phyloP scores from a whole-genome alignment of 768 basidiomycete species.

The Mycena belliarum region DNA sequence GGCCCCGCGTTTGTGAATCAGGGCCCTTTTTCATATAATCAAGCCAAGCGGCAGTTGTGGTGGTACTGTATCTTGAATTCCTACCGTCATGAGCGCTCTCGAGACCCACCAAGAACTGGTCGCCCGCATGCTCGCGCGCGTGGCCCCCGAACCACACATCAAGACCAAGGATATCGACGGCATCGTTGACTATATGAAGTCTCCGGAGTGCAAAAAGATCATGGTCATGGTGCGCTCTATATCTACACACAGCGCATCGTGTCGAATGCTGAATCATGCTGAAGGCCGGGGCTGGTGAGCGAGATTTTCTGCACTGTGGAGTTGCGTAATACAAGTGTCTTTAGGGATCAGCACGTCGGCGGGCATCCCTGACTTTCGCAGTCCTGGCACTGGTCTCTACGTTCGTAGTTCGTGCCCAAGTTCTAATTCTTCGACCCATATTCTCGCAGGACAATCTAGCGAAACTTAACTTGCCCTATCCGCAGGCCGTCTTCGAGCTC shows the following conservation, averaged over 20 bases:
- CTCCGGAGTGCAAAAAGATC: background rate
- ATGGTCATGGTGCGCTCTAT: background rate
- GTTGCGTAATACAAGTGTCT: background rate
- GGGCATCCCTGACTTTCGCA: slow-evolving; percentile 2
- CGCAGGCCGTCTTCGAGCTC: background rate
- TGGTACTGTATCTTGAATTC: background rate
- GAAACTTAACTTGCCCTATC: slow-evolving; percentile 1
- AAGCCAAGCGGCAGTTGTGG: no score
- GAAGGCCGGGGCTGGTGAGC: background rate
- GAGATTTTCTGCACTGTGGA: background rate
- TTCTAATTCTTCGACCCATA: background rate
- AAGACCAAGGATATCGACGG: slow-evolving; percentile 1
- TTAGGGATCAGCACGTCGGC: background rate
- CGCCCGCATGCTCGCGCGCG: background rate
- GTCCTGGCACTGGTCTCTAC: background rate
- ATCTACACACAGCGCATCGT: background rate
- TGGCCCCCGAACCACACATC: background rate
- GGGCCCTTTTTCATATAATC: no score
- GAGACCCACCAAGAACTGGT: slow-evolving; percentile 1
- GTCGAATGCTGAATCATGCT: background rate
- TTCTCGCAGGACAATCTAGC: background rate
- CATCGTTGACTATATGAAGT: background rate
- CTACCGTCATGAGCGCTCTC: background rate
- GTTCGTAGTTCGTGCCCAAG: background rate
- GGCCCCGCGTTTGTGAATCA: no score